Evolutionary conservation across 176 grass and related monocot species (phyloP), one percentile per base, ranked within the genome.

Genomic region (Aegilops bicornis): DNA sequence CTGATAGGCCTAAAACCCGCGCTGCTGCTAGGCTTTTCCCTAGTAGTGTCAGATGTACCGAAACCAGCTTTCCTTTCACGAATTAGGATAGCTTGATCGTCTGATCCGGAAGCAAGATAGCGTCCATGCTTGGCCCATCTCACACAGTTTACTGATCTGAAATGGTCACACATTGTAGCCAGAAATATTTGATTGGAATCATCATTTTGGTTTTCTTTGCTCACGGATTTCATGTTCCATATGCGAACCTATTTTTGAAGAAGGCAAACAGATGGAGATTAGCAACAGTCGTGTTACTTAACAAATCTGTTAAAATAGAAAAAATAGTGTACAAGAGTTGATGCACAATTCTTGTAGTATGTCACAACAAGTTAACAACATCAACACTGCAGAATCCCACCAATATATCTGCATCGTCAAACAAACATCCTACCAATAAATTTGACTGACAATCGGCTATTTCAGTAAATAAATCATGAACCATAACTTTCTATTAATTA

Each of bases 111-210:
- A 81, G 97, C 97, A 74, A 99, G 97, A 68, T 84, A 91, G 36
- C 90, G 83, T 22, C 97, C 88, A 88, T 99, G 92, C 83, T 91
- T 93, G 73, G 92, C 92, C 97, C 97, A 99, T 87, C 94, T 96
- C 73, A 99, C 97, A 56, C 97, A 99, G 82, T 99, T 99, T 56
- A 99, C 97, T 35, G 97, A 96, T 81, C 97, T 94, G 60, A 99
- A 99, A 80, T 99, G 97, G 48, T 99, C 97, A 29, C 94, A 86
- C 14, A 99, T 81, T 56, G 97, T 96, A 37, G 94, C 97, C 33
- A 99, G 77, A 64, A 96, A 82, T 31, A 79, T 88, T 90, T 92
- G 92, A 81, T 72, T 90, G 29, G 91, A 86, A 83, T 92, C 79
- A 8, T 94, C 73, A 37, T 79, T 85, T 48, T 77, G 67, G 64